Evolutionary conservation across 371 early-diverging fungal genomes (phyloP).

Genomic region (Saksenaea vasiformis): DNA sequence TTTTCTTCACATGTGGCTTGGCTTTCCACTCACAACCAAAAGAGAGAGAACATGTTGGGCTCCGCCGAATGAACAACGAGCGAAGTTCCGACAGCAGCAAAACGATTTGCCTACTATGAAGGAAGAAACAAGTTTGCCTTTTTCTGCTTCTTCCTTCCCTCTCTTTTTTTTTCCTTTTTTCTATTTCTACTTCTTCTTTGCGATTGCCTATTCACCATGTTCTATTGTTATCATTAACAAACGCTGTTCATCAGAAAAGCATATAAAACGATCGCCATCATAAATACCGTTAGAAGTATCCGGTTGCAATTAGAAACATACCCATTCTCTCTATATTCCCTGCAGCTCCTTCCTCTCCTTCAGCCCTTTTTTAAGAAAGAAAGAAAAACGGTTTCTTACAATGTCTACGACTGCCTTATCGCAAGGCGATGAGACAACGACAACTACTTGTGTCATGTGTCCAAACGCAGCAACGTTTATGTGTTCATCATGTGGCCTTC

Average conservation of each 20-base stretch:
- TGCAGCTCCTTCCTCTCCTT: slow-evolving; percentile 3
- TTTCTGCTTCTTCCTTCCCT: neutral
- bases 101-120: neutral
- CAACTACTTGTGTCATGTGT: slow-evolving; percentile 37
- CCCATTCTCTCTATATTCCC: neutral
- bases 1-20: slow-evolving; percentile 2
- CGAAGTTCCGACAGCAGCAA: neutral
- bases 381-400: neutral
- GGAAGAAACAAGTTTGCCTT: neutral
- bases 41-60: neutral
- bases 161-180: too few relatives aligned
- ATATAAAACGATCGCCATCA: neutral
- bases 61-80: neutral
- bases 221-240: neutral
- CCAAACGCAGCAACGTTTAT: slow-evolving; percentile 55
- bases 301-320: neutral
- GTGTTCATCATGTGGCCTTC: slow-evolving; percentile 60
- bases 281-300: neutral
- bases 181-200: too few relatives aligned
- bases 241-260: neutral
- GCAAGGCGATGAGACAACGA: slow-evolving; percentile 1
- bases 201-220: neutral
- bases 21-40: neutral
- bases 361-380: neutral
- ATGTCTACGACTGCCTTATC: neutral